Base-by-base conservation (phyloP, 257 asterid species). In the Paulownia fortunei region DNA sequence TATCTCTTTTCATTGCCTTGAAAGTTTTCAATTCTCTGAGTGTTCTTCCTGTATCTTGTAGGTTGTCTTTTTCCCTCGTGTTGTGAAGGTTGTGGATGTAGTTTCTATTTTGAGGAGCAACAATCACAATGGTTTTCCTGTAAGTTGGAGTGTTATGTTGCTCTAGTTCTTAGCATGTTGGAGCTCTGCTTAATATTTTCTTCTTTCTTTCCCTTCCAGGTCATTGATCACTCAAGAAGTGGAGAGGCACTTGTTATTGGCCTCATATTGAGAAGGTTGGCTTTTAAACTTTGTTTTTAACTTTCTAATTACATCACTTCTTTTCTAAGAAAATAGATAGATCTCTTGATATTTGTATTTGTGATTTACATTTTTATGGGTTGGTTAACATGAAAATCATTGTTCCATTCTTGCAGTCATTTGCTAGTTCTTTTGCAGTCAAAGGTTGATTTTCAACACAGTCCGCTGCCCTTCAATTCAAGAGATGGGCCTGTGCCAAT, bases 201-300 rank as follows among this genome's bases (percentile, higher is more conserved):
- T 21, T 30, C 47, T 56, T 56, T 62, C 34, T 15, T 65, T 80
- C 49, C 51, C 39, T 54, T 82, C 61, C 79, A 96, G 99, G 99
- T 96, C 81, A 87, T 96, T 73, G 99, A 93, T 87, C 97, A 92
- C 76, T 52, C 94, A 26, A 82, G 98, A 86, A 89, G 82, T 55
- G 99, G 98, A 72, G 98, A 93, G 82, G 88, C 97, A 9, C 97
- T 96, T 74, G 98, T 96, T 39, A 90, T 96, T 82, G 99, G 99
- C 67, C 92, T 96, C 73, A 86, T 93, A 62, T 82, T 93, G 67
- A 91, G 99, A 87, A 96, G 99, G 99, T 96, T 39, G 24, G 79
- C 21, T 79, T 75, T 78, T 21, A 41, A n/a, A 16, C 34, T 32
- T 49, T 41, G 23, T 76, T 69, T 41, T 55, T 46, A 21, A 61